phyloP scores from a whole-genome alignment of 306 rosid species.

The Rosa persica region DNA sequence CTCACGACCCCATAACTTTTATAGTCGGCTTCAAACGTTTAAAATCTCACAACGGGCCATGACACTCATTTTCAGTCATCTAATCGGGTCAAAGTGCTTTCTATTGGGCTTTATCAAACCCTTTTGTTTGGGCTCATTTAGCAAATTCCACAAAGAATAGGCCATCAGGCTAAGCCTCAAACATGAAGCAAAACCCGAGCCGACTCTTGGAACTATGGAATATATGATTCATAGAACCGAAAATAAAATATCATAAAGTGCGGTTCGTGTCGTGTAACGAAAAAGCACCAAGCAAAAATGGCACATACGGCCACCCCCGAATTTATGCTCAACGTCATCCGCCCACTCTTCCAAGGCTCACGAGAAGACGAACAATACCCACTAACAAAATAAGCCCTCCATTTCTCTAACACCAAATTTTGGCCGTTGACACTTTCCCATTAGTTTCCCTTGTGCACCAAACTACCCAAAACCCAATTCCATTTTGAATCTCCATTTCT shows the following conservation, averaged over 20 bases:
- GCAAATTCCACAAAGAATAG: neutral
- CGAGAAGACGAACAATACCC: neutral
- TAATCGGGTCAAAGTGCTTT: neutral
- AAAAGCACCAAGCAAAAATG: neutral
- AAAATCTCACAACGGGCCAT: too few species aligned
- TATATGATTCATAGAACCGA: neutral
- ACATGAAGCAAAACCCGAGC: neutral
- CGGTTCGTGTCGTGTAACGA: neutral
- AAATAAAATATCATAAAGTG: neutral
- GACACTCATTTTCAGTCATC: neutral
- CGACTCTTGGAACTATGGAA: neutral
- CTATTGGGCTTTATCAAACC: neutral
- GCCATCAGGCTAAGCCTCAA: neutral
- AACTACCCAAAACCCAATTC: neutral
- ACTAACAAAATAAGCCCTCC: neutral
- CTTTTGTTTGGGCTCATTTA: neutral
- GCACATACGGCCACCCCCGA: neutral
- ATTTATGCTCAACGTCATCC: neutral
- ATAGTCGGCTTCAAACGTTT: too few species aligned
- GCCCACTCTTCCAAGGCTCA: neutral
- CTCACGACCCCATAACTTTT: too few species aligned
- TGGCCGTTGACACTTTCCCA: conserved; percentile 1
- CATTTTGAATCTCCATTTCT: neutral
- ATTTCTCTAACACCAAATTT: neutral
- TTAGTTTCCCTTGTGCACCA: too few species aligned